Base-by-base conservation (phyloP, 345 rosid species). In the Raphanus sativus region DNA sequence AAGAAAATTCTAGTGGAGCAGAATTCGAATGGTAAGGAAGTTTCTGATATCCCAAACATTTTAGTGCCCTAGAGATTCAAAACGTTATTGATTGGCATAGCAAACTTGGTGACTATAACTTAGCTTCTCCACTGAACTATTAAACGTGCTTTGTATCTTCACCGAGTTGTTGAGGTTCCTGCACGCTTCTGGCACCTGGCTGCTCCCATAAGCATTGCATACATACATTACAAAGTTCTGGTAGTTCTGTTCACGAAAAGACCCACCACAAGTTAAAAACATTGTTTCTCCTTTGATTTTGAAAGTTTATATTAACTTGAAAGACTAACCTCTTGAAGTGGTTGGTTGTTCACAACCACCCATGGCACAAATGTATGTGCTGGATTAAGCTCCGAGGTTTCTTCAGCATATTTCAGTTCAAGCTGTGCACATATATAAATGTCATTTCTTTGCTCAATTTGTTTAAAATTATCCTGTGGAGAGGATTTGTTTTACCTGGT, bases 281-380 rank as follows among this genome's bases (percentile, higher is more conserved):
- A 16, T 69, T 48, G 48, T 36, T 62, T 67, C 59, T 52, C 65
- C 11, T 62, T 62, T 13, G 15, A 71, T 42, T 12, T 66, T 65
- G 17, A 59, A 60, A n/a, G 25, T 59, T 28, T 28, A 28, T 40
- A 29, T 30, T 58, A 63, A 65, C 10, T 40, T 10, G 0, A 62
- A 52, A 6, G 21, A 70, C 64, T 74, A 64, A 87, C 87, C 85
- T 87, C 86, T 71, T 74, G 73, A 21, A 90, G 85, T 45, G 89
- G 88, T 74, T 85, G 88, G 62, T 81, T 81, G 62, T 90, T 83
- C 45, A 90, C 89, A 59, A 87, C 83, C 66, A 90, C 83, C 91
- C 92, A 88, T 25, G 95, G 92, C 6, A 90, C 92, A 79, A 83
- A 87, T 77, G 79, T 78, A 59, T 87, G 91, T 0, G 87, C 69